These are phyloP conservation scores for Brassica incana DNA, from an alignment of 345 rosid species.

Conservation along the genomic window DNA sequence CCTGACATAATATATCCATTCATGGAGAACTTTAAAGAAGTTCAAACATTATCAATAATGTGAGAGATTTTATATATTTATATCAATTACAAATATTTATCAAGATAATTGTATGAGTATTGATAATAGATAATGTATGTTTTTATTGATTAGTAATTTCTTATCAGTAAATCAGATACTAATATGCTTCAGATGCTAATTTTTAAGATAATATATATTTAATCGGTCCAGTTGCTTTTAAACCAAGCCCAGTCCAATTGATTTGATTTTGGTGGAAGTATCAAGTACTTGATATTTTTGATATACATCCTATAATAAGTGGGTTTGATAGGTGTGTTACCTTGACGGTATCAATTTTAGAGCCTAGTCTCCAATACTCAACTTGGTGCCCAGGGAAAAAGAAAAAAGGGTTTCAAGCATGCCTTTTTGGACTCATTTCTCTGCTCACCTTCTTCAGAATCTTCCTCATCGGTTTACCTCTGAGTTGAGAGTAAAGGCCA, in stretches of 20 bases:
- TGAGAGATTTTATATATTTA: background rate
- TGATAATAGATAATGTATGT: background rate
- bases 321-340: constrained; percentile 51
- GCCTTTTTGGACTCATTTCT: constrained; percentile 52
- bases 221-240: too few species aligned
- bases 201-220: too few species aligned
- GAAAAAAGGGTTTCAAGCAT: constrained; percentile 46
- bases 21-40: background rate
- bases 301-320: background rate
- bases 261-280: too few species aligned
- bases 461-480: constrained; percentile 37
- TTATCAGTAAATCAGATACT: background rate
- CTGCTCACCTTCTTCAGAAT: constrained; percentile 48
- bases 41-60: background rate
- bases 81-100: constrained; percentile 1
- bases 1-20: background rate
- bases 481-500: constrained; percentile 28
- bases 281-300: too few species aligned
- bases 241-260: too few species aligned
- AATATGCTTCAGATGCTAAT: too few species aligned
- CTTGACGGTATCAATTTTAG: constrained; percentile 70
- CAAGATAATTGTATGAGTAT: background rate
- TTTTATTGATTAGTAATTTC: background rate
- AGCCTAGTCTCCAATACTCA: too few species aligned
- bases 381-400: constrained; percentile 53